Base-by-base conservation (phyloP, 2,329 filamentous ascomycete genomes). In the Colletotrichum lentis region DNA sequence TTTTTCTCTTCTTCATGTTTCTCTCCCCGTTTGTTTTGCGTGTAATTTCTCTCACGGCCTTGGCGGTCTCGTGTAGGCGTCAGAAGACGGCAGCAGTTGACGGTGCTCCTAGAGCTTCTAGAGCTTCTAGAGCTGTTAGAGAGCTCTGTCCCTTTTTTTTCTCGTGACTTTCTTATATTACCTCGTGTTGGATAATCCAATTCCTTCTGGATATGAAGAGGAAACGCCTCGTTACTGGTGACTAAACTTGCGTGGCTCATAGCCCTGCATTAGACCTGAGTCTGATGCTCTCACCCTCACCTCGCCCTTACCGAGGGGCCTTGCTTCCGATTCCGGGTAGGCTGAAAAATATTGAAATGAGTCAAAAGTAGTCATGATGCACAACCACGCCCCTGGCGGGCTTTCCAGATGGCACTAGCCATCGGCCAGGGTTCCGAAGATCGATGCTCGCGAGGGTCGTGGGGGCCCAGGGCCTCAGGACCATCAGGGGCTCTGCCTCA, bases 101-200 rank as follows among this genome's bases (percentile, higher is more conserved):
- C 20, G 24, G 31, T 22, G 27, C 5, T 31, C 8, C 27, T 31
- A 31, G 7, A 31, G 27, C 20, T 31, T 62, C 31, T 37, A 27
- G 41, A 43, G 27, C 27, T 27, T 27, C 27, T 27, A 27, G 5
- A 27, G 27, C 20, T 31, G 55, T 20, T 37, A 24, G 41, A 44
- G 52, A 62, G 41, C 18, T 4, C n/a, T 16, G 44, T 47, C 14
- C 18, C 16, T 46, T 31, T 44, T 47, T 31, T 31, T 31, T 7
- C 7, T 8, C 27, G 27, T 8, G 27, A 10, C 27, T 31, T 8
- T 31, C 27, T 31, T 10, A 31, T 31, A 2, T 31, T 31, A 31
- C 27, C 27, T 31, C 12, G 49, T 46, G 55, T 62, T 39, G 20
- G 55, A 46, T 62, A 62, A 56, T 62, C 50, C 50, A 56, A 62